phyloP scores from a whole-genome alignment of 192 early-diverging fungal species.

The Coemansia sp. region DNA sequence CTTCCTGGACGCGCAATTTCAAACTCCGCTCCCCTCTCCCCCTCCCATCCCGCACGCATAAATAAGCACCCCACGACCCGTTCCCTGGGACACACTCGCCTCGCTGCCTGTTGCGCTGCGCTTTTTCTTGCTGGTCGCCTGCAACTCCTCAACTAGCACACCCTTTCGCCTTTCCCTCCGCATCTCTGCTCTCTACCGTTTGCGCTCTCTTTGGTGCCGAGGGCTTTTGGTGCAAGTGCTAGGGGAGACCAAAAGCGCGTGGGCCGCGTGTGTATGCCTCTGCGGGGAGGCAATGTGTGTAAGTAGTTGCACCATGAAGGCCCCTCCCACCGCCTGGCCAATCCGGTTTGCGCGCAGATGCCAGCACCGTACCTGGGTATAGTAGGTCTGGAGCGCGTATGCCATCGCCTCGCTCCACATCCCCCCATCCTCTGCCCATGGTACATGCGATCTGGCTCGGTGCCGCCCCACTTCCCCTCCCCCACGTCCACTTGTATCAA shows the following conservation, averaged over 20 bases:
- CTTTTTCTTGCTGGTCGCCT: not conserved
- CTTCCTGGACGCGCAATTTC: not conserved
- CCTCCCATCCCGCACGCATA: not conserved
- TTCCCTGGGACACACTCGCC: not conserved
- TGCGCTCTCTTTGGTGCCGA: not conserved
- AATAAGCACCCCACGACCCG: not conserved
- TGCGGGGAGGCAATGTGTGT: not conserved
- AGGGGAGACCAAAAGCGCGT: not conserved
- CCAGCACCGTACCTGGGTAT: no score
- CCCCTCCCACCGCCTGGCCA: no score
- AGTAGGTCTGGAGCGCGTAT: no score
- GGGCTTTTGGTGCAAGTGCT: not conserved
- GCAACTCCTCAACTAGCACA: not conserved
- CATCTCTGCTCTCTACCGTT: not conserved
- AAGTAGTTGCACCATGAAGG: not conserved
- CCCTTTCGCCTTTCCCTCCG: not conserved
- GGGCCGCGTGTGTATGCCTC: not conserved
- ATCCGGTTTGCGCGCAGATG: not conserved
- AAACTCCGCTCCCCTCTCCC: conserved; percentile 2
- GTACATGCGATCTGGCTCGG: no score
- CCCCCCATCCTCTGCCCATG: no score
- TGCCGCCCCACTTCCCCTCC: no score
- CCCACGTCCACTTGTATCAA: no score
- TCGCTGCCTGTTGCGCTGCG: not conserved
- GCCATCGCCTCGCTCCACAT: no score